Evolutionary conservation across 306 rosid genomes (phyloP).

Genomic region (Sphenostylis stenocarpa): DNA sequence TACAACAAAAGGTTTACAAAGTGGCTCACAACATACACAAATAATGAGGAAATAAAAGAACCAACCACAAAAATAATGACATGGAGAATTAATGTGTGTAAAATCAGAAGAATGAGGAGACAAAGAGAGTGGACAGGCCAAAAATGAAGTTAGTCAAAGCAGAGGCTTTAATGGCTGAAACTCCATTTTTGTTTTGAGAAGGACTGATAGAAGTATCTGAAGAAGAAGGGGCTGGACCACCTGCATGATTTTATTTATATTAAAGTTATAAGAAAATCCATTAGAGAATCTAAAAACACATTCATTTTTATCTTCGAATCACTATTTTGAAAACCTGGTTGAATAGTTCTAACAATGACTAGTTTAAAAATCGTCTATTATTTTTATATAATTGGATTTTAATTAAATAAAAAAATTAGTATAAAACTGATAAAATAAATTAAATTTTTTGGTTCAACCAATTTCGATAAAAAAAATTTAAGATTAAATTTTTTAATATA

Average conservation of each 20-base stretch:
- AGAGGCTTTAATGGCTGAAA: conserved; percentile 16
- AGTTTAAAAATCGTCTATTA: too few relatives aligned
- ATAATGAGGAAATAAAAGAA: conserved; percentile 29
- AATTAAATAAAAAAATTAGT: too few relatives aligned
- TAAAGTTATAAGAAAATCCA: too few relatives aligned
- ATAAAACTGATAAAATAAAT: too few relatives aligned
- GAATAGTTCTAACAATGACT: too few relatives aligned
- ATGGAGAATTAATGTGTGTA: not conserved
- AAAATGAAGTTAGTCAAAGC: conserved; percentile 11
- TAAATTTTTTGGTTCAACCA: too few relatives aligned
- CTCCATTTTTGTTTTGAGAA: conserved; percentile 30
- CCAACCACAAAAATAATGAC: not conserved
- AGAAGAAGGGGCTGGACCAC: conserved; percentile 27
- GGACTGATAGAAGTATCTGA: conserved; percentile 17
- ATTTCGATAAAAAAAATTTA: too few relatives aligned
- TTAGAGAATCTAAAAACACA: too few relatives aligned
- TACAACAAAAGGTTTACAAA: conserved; percentile 25
- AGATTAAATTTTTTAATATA: too few relatives aligned
- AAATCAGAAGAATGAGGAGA: conserved; percentile 34
- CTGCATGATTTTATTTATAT: conserved; percentile 12
- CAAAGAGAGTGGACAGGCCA: conserved; percentile 20
- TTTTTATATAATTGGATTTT: too few relatives aligned
- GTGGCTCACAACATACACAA: not conserved
- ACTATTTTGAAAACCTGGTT: too few relatives aligned
- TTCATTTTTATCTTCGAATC: too few relatives aligned